Evolutionary conservation across 2,329 filamentous ascomycete genomes (phyloP), one percentile per base, ranked within the genome.

Genomic region (Xylariaceae sp.): DNA sequence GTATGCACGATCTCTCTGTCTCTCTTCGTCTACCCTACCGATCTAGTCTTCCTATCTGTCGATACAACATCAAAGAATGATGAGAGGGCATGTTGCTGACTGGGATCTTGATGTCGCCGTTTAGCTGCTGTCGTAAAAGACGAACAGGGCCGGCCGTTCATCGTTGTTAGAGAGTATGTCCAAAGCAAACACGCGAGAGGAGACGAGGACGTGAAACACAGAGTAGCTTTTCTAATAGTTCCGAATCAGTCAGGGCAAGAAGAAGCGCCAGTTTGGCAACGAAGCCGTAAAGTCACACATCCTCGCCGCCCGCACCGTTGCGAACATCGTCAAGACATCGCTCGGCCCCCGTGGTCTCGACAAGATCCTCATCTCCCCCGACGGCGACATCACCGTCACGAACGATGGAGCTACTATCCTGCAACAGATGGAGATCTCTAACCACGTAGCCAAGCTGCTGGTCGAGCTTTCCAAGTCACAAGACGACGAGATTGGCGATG

Each of bases 211-310:
- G 7, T 7, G 17, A 15, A 23, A 37, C 23, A 51, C 10, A n/a
- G 10, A 6, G 45, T 51, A 49, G 44, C 30, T 17, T n/a, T 41
- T 41, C 67, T 69, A 61, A 66, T 61, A 11, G 39, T 64, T 64
- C 58, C 50, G 53, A 56, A 57, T 47, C 69, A 96, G 92, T 74
- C 94, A 99, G 77, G 93, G 93, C 73, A 96, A 87, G 80, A 99
- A 97, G 86, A 96, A 92, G 84, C 88, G 94, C 76, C 90, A 94
- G 72, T 93, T 94, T 75, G 94, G 94, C 71, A 97, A 88, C 76
- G 94, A 99, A 73, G 94, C 94, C 56, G 91, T 99, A 76, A 99
- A 99, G 78, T 91, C 92, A 71, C 95, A 99, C 78, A 99, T 99
- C 71, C 86, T 97, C 70, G 93, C 94, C 62, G 95, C 95, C 57